Base-by-base conservation (phyloP, 371 early-diverging fungal genomes). In the Lichtheimia hyalospora region DNA sequence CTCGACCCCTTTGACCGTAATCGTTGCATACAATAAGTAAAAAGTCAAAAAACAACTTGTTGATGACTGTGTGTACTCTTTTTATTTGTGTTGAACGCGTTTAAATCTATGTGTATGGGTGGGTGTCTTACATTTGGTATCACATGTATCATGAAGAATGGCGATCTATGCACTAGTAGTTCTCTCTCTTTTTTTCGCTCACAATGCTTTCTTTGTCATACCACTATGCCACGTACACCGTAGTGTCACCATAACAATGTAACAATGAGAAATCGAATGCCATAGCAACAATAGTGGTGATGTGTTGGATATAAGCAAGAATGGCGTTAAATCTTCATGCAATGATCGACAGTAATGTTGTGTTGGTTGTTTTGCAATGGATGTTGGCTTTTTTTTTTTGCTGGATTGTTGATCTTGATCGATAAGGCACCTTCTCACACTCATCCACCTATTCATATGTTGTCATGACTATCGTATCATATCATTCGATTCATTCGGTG, bases 1-100 rank as follows among this genome's bases (percentile, higher is more conserved):
- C 46, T 16, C 46, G n/a, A 46, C n/a, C 24, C 49, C 27, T 15
- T 27, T 27, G 24, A 14, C 25, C 27, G 15, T 16, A 27, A n/a
- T 25, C 23, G 27, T 27, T 24, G 27, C n/a, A 51, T 16, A 51
- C 16, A 14, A 49, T 18, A 49, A 49, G 23, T 21, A 49, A 49
- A 49, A 49, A 49, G 23, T 23, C 49, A 49, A 49, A 49, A 49
- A 49, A 49, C 18, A 49, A 20, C 49, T 49, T 49, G 18, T 23
- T 49, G 18, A 21, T 23, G 23, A 10, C 23, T 49, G 18, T 23
- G 18, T 49, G 8, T 5, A 12, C 10, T 49, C 23, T 7, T 49
- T 24, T 21, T 27, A n/a, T n/a, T 27, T 51, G 10, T 49, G 18
- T 49, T 49, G 23, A 21, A 21, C 49, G 23, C 20, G 23, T 23